Evolutionary conservation across 805 yeast genomes (phyloP), one percentile per base, ranked within the genome.

Genomic region (Saturnispora mendoncae): DNA sequence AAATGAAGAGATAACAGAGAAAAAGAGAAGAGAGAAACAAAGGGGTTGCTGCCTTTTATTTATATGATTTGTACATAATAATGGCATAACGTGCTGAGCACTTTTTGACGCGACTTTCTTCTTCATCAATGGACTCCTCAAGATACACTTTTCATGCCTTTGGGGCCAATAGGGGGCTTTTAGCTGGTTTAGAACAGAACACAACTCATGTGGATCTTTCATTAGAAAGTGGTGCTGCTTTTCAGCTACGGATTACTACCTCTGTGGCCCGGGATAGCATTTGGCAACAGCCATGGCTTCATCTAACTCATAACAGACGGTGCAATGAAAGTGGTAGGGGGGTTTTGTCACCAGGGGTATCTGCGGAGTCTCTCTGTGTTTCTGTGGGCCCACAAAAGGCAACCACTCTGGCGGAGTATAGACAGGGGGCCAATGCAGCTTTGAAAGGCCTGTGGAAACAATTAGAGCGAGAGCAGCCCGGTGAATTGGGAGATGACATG

Each of bases 371-470:
- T 6, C 9, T 38, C 6, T 38, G 40, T n/a, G 21, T 38, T 13
- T 38, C 40, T 12, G 13, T 31, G 28, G 61, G 62, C 2, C 64
- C 64, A 1, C 64, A 58, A 32, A 36, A 41, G 2, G 62, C 49
- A 2, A 42, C 40, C 7, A 47, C 45, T n/a, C 48, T 54, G 33
- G 31, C 36, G 12, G 51, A 53, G 27, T 58, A 59, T 43, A 28
- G 45, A n/a, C n/a, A n/a, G n/a, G n/a, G n/a, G n/a, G n/a, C n/a
- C n/a, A n/a, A n/a, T n/a, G n/a, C n/a, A n/a, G n/a, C n/a, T n/a
- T n/a, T n/a, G n/a, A n/a, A n/a, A n/a, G n/a, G n/a, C n/a, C n/a
- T n/a, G n/a, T n/a, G n/a, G n/a, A n/a, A n/a, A n/a, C n/a, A n/a
- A n/a, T n/a, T n/a, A n/a, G n/a, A n/a, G n/a, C n/a, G n/a, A n/a